Base-by-base conservation (phyloP, 2,329 filamentous ascomycete species). In the Botrytis fragariae region DNA sequence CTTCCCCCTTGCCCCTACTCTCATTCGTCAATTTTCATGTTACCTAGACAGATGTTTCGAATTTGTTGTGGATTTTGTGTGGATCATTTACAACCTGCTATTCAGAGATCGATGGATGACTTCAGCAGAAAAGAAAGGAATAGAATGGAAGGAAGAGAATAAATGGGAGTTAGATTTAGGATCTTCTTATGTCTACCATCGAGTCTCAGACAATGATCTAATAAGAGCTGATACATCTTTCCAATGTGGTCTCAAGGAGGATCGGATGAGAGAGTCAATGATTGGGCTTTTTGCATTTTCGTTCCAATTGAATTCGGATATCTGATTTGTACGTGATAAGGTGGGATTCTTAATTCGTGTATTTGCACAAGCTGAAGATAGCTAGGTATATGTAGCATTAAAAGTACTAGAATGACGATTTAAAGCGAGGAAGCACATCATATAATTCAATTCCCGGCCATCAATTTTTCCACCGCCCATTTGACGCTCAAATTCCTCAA, bases 401-500 rank as follows among this genome's bases (percentile, higher is more conserved):
- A 57, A 57, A 32, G 14, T 29, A n/a, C 37, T n/a, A 16, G 25
- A 42, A 62, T 14, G 8, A 9, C 16, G 16, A 25, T 2, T 18
- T 8, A 32, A 39, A 32, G 2, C n/a, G 29, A 18, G 16, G 39
- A 48, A 32, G 9, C 18, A 48, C 22, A n/a, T 12, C 9, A n/a
- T n/a, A 18, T 4, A 9, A 12, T 39, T 77, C 78, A 80, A 76
- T 80, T 79, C 73, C 77, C 79, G 77, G 77, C 79, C 76, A 92
- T 80, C 64, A 92, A 83, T 82, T 91, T 91, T 80, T 91, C 88
- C 9, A 92, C 89, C 1, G 89, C 90, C 90, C 90, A 92, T 77
- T 87, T 88, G 63, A 91, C 90, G n/a, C 88, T 90, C 78, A 92
- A 89, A 80, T 90, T 91, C 74, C 90, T 86, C 75, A 92, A 83